These are phyloP conservation scores for Pseudonitzschia multiseries DNA, from an alignment of 108 stramenopile genomes.

Conservation along the genomic window DNA sequence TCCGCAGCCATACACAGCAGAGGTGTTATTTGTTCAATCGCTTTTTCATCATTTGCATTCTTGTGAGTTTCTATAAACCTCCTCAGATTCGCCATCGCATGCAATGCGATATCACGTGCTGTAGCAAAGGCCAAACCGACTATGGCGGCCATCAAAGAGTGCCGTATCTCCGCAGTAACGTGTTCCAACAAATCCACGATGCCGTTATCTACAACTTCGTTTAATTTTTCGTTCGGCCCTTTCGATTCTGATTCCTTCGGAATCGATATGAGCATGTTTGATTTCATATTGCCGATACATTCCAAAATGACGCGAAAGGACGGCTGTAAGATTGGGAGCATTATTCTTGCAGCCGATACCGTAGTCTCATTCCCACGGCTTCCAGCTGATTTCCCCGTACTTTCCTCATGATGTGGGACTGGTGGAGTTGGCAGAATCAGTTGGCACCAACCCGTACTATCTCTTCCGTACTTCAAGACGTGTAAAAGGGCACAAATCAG, in stretches of 20 bases:
- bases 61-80: conserved; percentile 48
- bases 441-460: conserved; percentile 74
- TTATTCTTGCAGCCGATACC: conserved; percentile 56
- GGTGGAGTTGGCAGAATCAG: conserved; percentile 39
- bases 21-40: conserved; percentile 38
- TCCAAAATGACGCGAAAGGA: conserved; percentile 64
- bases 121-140: conserved; percentile 75
- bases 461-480: conserved; percentile 72
- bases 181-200: conserved; percentile 43
- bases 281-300: conserved; percentile 44
- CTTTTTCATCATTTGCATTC: conserved; percentile 38
- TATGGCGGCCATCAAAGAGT: conserved; percentile 71
- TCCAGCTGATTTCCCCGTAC: neutral
- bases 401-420: conserved; percentile 16
- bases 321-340: conserved; percentile 83
- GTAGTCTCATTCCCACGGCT: conserved; percentile 18
- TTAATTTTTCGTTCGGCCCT: neutral
- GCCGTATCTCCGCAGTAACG: conserved; percentile 51
- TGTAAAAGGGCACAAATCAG: conserved; percentile 64
- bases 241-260: neutral
- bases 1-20: conserved; percentile 50
- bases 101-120: conserved; percentile 71
- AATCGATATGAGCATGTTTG: conserved; percentile 34
- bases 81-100: conserved; percentile 58
- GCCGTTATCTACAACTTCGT: conserved; percentile 12